A percentile compares a stretch with the other conserved stretches of the same genome.
Evolutionary conservation across 2,329 filamentous ascomycete genomes (phyloP).

Genomic region (Apiospora marii): DNA sequence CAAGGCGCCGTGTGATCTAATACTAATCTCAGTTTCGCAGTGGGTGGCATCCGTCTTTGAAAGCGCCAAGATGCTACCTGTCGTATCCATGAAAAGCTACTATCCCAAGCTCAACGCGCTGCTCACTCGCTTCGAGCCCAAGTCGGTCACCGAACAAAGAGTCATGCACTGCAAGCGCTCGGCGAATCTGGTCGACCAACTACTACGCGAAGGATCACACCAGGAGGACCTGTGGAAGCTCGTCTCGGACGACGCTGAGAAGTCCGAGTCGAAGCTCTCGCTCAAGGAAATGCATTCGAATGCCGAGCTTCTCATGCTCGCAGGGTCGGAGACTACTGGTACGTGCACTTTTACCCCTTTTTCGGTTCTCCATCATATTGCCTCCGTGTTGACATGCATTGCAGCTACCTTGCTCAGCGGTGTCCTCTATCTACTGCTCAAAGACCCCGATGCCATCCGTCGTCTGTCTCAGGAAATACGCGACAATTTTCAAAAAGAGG

Average conservation of each 20-base stretch:
- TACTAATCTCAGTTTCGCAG: background rate
- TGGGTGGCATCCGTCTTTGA: slow-evolving; percentile 35
- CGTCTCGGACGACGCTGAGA: slow-evolving; percentile 30
- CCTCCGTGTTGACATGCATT: background rate
- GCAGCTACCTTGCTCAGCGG: slow-evolving; percentile 45
- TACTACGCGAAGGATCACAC: slow-evolving; percentile 34
- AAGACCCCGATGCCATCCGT: slow-evolving; percentile 34
- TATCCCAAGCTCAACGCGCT: slow-evolving; percentile 32
- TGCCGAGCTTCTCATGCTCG: slow-evolving; percentile 30
- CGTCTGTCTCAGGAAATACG: slow-evolving; percentile 38
- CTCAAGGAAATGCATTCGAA: slow-evolving; percentile 31
- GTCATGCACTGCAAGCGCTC: slow-evolving; percentile 30
- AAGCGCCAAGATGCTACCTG: slow-evolving; percentile 34
- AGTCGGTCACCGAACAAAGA: slow-evolving; percentile 32
- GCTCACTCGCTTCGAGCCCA: slow-evolving; percentile 33
- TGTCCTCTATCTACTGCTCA: slow-evolving; percentile 38
- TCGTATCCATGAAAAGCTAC: slow-evolving; percentile 31
- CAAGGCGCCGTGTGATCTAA: background rate
- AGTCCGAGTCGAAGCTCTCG: slow-evolving; percentile 26
- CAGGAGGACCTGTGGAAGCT: slow-evolving; percentile 36
- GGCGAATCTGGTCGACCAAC: slow-evolving; percentile 38
- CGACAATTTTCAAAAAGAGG: slow-evolving; percentile 31
- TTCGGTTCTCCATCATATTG: slow-evolving; percentile 28
- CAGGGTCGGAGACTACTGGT: slow-evolving; percentile 29
- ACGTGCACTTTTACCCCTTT: slow-evolving; percentile 29